Conservation (phyloP, 257 asterid species). For the Dorcoceras hygrometricum region DNA sequence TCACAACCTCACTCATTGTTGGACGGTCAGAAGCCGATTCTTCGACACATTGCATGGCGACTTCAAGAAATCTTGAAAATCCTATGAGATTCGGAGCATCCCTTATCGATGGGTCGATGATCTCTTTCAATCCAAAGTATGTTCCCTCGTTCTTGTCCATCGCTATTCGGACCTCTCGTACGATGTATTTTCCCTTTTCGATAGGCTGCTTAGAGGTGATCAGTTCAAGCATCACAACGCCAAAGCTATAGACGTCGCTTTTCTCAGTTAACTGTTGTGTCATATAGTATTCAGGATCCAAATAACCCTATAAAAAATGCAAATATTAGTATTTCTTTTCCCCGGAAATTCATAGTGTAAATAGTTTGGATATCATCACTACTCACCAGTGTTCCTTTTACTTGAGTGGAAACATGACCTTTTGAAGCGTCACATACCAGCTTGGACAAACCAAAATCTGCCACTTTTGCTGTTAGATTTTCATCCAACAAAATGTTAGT, state of each 20-base stretch:
- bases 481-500: constrained; percentile 78
- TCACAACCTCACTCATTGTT: constrained; percentile 78
- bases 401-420: constrained; percentile 95
- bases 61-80: constrained; percentile 56
- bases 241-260: constrained; percentile 92
- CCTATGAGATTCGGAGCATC: constrained; percentile 48
- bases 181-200: constrained; percentile 86
- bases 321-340: neutral
- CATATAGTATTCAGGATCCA: constrained; percentile 94
- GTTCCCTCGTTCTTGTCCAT: constrained; percentile 58
- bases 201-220: constrained; percentile 83
- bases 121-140: constrained; percentile 48
- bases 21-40: constrained; percentile 88
- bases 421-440: constrained; percentile 75
- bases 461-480: constrained; percentile 83
- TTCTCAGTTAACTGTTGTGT: constrained; percentile 85
- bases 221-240: constrained; percentile 92
- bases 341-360: neutral
- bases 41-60: constrained; percentile 89
- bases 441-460: constrained; percentile 93
- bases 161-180: constrained; percentile 55
- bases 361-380: neutral
- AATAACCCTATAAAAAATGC: constrained; percentile 56
- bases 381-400: constrained; percentile 85
- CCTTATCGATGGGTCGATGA: constrained; percentile 64